A percentile compares a stretch with the other conserved stretches of the same genome.
phyloP scores from a whole-genome alignment of 306 rosid genomes.

The Cucumis hystrix region DNA sequence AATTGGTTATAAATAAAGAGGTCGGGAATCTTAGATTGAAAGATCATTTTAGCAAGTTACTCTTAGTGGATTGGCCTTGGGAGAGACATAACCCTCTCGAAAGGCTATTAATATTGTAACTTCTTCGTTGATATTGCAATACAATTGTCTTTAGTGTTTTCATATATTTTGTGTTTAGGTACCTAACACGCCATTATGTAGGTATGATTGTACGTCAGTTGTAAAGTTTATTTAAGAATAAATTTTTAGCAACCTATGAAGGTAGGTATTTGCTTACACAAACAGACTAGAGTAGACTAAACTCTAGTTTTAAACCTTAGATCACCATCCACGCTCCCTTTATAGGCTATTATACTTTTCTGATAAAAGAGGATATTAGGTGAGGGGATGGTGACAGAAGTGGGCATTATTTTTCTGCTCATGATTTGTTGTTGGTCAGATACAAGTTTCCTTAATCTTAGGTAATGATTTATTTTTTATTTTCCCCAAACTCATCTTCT shows the following conservation, averaged over 20 bases:
- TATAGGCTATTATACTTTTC: background rate
- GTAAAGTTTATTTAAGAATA: background rate
- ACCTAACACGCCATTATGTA: background rate
- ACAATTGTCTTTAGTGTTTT: too few relatives aligned
- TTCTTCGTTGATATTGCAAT: too few relatives aligned
- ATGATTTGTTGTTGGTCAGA: background rate
- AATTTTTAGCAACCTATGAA: background rate
- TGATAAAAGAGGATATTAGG: background rate
- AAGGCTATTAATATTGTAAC: too few relatives aligned
- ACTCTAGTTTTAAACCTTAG: background rate
- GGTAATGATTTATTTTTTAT: background rate
- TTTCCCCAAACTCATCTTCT: background rate
- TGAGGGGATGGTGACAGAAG: background rate
- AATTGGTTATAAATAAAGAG: too few relatives aligned
- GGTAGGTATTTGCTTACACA: background rate
- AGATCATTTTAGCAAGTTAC: too few relatives aligned
- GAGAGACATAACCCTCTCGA: too few relatives aligned
- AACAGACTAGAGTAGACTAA: background rate
- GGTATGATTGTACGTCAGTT: background rate
- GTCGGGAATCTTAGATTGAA: too few relatives aligned
- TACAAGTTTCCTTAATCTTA: background rate
- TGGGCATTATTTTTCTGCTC: background rate
- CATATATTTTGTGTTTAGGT: too few relatives aligned
- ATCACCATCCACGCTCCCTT: background rate
- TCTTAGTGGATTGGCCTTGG: too few relatives aligned